Evolutionary conservation across 805 yeast species (phyloP).

Genomic region (Candida palmyrensis): DNA sequence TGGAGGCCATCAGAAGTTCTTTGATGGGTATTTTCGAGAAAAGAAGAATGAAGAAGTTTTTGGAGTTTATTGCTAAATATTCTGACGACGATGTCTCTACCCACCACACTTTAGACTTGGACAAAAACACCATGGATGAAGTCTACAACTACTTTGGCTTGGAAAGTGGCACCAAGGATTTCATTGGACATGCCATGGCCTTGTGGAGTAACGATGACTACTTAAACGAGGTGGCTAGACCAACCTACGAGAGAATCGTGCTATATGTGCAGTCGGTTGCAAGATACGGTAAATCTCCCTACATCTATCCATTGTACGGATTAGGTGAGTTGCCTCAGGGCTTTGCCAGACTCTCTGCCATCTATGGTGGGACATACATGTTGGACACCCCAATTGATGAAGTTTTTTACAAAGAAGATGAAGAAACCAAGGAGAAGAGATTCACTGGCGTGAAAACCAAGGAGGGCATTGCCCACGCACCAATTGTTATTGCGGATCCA

Average conservation of each 20-base stretch:
- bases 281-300: conserved; percentile 93
- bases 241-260: conserved; percentile 79
- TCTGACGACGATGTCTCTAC: conserved; percentile 74
- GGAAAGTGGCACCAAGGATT: conserved; percentile 90
- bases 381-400: conserved; percentile 94
- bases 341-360: conserved; percentile 93
- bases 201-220: conserved; percentile 91
- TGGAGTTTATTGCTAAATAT: conserved; percentile 82
- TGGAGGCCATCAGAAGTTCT: conserved; percentile 87
- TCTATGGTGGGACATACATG: conserved; percentile 98
- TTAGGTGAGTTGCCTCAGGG: conserved; percentile 99
- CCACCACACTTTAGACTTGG: conserved; percentile 82
- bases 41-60: conserved; percentile 86
- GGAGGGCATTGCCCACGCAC: conserved; percentile 88
- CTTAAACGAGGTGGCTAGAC: conserved; percentile 83
- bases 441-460: conserved; percentile 86
- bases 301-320: conserved; percentile 92
- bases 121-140: conserved; percentile 85
- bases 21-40: conserved; percentile 96
- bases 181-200: conserved; percentile 98
- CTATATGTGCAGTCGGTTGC: conserved; percentile 89
- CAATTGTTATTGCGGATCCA: conserved; percentile 94
- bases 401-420: conserved; percentile 65
- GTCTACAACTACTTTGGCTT: conserved; percentile 85
- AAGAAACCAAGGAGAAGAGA: conserved; percentile 30